Evolutionary conservation across 805 yeast species (phyloP).

Genomic region (Lachancea lanzarotensis): DNA sequence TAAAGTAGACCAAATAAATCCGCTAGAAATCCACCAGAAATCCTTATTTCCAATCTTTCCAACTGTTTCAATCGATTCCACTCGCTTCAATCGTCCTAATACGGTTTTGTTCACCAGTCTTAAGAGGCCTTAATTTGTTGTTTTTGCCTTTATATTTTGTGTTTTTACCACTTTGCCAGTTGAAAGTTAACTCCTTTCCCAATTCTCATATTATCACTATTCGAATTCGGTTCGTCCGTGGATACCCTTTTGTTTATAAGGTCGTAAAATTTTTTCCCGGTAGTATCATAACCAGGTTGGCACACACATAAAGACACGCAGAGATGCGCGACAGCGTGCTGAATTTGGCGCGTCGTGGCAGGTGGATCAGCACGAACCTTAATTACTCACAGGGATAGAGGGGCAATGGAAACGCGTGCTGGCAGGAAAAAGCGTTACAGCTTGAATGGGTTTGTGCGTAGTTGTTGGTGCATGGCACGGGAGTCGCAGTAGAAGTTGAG

Average conservation of each 20-base stretch:
- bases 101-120: constrained; percentile 2
- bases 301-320: background rate
- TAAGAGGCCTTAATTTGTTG: constrained; percentile 3
- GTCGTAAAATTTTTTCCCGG: constrained; percentile 4
- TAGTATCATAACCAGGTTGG: background rate
- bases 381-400: too few species aligned
- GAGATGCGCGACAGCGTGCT: too few species aligned
- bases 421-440: too few species aligned
- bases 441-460: too few species aligned
- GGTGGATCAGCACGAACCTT: too few species aligned
- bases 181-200: constrained; percentile 4
- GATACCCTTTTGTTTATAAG: constrained; percentile 10
- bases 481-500: too few species aligned
- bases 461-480: too few species aligned
- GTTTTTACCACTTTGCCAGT: constrained; percentile 1
- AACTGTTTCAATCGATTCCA: background rate
- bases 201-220: background rate
- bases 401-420: too few species aligned
- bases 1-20: too few species aligned
- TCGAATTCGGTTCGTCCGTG: constrained; percentile 5
- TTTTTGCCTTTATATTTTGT: constrained; percentile 8
- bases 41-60: too few species aligned
- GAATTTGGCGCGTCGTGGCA: too few species aligned
- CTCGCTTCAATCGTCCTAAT: background rate
- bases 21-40: too few species aligned